Evolutionary conservation across 176 grass and related monocot species (phyloP).

Genomic region (Aegilops longissima): DNA sequence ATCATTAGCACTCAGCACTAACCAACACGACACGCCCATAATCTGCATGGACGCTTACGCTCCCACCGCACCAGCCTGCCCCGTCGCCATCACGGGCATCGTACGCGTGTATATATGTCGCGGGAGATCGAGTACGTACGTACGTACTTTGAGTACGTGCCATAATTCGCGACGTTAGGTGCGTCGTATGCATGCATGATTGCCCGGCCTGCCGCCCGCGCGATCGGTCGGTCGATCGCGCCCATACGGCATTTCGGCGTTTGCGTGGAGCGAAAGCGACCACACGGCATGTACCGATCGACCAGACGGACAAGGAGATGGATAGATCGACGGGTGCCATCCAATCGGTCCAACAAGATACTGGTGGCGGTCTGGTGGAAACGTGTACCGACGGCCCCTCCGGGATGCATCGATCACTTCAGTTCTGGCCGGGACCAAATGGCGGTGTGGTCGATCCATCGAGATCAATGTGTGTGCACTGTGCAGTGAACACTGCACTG

Average conservation of each 20-base stretch:
- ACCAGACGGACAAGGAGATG: neutral
- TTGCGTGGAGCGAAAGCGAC: conserved; percentile 33
- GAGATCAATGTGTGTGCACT: neutral
- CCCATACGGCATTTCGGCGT: neutral
- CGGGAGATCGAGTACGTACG: no score
- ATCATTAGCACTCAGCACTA: neutral
- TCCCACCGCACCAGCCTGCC: neutral
- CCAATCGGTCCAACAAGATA: conserved; percentile 5
- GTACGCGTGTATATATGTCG: no score
- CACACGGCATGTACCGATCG: neutral
- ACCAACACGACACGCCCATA: neutral
- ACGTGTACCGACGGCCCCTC: neutral
- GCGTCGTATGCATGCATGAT: neutral
- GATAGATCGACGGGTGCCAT: neutral
- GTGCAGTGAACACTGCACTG: neutral
- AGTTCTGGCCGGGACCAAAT: conserved; percentile 5
- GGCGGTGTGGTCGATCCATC: neutral
- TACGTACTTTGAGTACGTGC: neutral
- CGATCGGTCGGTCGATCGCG: neutral
- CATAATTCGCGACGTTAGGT: conserved; percentile 16
- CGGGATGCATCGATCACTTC: neutral
- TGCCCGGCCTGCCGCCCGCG: neutral
- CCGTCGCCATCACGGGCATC: neutral
- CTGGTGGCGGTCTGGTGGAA: neutral
- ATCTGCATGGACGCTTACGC: neutral